These are phyloP conservation scores for Termitomyces sp. DNA, from an alignment of 768 basidiomycete species.

Conservation along the genomic window DNA sequence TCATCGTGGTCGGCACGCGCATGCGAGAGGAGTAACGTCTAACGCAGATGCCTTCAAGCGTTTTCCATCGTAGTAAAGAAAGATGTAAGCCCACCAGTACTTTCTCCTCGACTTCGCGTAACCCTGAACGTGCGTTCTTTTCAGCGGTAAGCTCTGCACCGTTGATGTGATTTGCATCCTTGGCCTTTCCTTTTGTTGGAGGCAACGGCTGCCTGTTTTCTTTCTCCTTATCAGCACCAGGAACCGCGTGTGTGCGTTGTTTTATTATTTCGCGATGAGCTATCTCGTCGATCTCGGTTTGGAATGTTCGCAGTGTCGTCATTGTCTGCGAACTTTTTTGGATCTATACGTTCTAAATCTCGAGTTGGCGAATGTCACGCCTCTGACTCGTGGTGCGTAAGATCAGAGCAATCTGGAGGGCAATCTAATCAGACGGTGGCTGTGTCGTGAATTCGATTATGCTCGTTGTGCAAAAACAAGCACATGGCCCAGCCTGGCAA, in stretches of 20 bases:
- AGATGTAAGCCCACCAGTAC: slow-evolving; percentile 36
- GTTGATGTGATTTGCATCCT: slow-evolving; percentile 23
- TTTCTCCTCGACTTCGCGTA: slow-evolving; percentile 47
- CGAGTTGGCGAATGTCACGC: slow-evolving; percentile 18
- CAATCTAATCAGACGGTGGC: slow-evolving; percentile 13
- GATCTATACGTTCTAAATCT: slow-evolving; percentile 9
- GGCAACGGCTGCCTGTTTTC: slow-evolving; percentile 19
- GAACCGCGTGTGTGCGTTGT: slow-evolving; percentile 41
- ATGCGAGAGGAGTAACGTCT: slow-evolving; percentile 44
- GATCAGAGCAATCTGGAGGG: neutral
- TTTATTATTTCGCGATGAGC: slow-evolving; percentile 60
- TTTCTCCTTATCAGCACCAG: slow-evolving; percentile 29
- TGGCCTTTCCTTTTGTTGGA: slow-evolving; percentile 34
- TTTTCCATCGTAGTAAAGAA: neutral
- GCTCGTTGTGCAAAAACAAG: slow-evolving; percentile 2
- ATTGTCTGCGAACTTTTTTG: slow-evolving; percentile 21
- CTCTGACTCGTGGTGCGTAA: slow-evolving; percentile 6
- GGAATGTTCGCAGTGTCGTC: slow-evolving; percentile 57
- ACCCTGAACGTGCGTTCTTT: slow-evolving; percentile 17
- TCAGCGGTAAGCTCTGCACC: slow-evolving; percentile 3
- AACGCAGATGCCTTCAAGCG: slow-evolving; percentile 3
- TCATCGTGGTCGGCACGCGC: slow-evolving; percentile 42
- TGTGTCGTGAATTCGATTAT: neutral
- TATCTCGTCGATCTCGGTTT: slow-evolving; percentile 75
- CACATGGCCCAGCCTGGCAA: slow-evolving; percentile 7